Base-by-base conservation (phyloP, 306 rosid species). In the Lathyrus oleraceus region DNA sequence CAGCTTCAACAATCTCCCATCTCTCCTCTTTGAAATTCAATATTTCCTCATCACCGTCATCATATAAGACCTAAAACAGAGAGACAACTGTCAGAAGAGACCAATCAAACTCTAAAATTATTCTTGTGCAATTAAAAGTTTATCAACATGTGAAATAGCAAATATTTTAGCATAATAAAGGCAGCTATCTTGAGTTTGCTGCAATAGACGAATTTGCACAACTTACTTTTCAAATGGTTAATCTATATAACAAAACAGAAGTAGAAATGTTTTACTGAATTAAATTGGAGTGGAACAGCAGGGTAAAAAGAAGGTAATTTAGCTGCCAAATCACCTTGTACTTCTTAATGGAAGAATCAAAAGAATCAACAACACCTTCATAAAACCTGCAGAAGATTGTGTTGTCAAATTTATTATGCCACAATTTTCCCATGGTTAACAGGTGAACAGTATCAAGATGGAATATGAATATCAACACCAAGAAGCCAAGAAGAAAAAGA, bases 11-110 rank as follows among this genome's bases (percentile, higher is more conserved):
- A 48, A 76, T 35, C 62, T 85, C 28, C 85, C 86, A 94, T 70
- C 0, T 81, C 69, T 88, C 88, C n/a, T 39, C 69, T 42, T 74
- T 76, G 57, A 94, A 89, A 86, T 75, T 61, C 23, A 94, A 72
- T 28, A 44, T 27, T 74, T 91, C 97, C 61, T 61, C 30, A 19
- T 87, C 97, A 43, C 96, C 97, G 61, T 88, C 99, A 54, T 69
- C 80, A 57, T 94, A 94, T 10, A 27, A 16, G 51, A 94, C 89
- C 99, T 94, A 72, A 51, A 61, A 38, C 52, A 53, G 61, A 65
- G 21, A 68, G 21, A 67, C 23, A 36, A 62, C 8, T 13, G 63
- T 75, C 36, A 71, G 36, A 54, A 76, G 62, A 21, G 44, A 35
- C 39, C 10, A 35, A 35, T 35, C 10, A 30, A 44, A 35, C 65